These are phyloP conservation scores for Chlorella sp. DNA, from an alignment of 139 green algal genomes.

Conservation along the genomic window DNA sequence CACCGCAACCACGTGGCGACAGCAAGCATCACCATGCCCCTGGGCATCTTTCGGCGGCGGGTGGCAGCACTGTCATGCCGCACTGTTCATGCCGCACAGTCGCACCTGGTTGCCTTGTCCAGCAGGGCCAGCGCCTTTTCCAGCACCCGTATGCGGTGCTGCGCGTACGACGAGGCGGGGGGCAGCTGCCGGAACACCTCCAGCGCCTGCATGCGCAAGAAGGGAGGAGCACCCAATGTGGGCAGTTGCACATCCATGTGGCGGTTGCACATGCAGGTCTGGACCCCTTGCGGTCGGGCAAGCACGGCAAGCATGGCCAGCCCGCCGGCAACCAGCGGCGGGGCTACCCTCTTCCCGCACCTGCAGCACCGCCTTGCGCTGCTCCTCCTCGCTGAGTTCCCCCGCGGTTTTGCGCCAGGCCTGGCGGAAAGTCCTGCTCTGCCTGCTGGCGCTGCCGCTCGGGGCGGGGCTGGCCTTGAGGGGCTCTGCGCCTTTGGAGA, in stretches of 20 bases:
- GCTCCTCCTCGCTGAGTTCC: constrained; percentile 26
- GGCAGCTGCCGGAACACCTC: constrained; percentile 27
- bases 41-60: neutral
- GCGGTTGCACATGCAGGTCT: no score
- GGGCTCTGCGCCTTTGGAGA: neutral
- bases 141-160: constrained; percentile 41
- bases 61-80: no score
- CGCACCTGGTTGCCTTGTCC: constrained; percentile 15
- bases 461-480: constrained; percentile 6
- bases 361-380: constrained; percentile 19
- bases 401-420: constrained; percentile 14
- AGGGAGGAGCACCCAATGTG: no score
- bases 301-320: no score
- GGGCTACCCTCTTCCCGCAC: no score
- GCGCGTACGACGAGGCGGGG: constrained; percentile 25
- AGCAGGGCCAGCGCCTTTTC: constrained; percentile 41
- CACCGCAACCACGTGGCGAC: no score
- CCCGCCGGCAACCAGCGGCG: no score
- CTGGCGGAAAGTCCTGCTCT: neutral
- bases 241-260: no score
- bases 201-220: neutral
- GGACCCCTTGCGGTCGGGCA: no score
- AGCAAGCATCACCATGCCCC: no score
- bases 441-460: neutral
- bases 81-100: no score